Percentiles rank a stretch among this genome's conserved stretches.
Conservation (phyloP, 2,329 filamentous ascomycete genomes). For the Colletotrichum caudatum region DNA sequence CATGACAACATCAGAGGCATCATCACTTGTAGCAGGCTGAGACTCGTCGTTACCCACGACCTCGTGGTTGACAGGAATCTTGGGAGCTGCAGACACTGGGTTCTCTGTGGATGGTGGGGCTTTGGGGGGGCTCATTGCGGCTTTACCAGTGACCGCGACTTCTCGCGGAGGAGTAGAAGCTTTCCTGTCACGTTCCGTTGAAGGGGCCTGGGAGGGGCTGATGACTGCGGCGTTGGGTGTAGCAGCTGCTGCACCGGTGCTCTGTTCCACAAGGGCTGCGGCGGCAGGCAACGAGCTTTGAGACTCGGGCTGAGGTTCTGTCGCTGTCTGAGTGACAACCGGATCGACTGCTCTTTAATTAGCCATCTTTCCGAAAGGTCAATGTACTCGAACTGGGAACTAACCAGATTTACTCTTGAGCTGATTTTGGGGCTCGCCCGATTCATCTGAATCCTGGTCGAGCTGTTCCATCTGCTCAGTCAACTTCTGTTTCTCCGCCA, state of each 20-base stretch:
- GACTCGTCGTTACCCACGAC: conserved; percentile 9
- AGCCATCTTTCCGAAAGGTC: not conserved
- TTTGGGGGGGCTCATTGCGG: conserved; percentile 13
- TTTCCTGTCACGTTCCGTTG: not conserved
- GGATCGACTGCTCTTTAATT: conserved; percentile 25
- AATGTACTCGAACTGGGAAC: not conserved
- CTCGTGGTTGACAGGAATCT: conserved; percentile 1
- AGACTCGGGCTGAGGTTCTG: conserved; percentile 3
- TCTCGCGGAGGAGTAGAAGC: conserved; percentile 8
- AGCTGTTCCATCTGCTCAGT: conserved; percentile 46
- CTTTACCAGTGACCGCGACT: conserved; percentile 32
- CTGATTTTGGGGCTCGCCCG: conserved; percentile 28
- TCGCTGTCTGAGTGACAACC: conserved; percentile 9
- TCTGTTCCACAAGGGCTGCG: not conserved
- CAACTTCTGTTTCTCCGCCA: conserved; percentile 51
- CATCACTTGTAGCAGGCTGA: conserved; percentile 27
- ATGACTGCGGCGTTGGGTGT: not conserved
- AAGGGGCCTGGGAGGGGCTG: not conserved
- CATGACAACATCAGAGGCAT: conserved; percentile 41
- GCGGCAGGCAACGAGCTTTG: conserved; percentile 9
- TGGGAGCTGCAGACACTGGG: conserved; percentile 2
- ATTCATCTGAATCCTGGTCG: conserved; percentile 30
- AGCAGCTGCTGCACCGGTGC: not conserved
- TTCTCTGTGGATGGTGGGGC: conserved; percentile 14
- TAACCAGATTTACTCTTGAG: conserved; percentile 37